Percentiles rank a stretch among this genome's conserved stretches.
These are phyloP conservation scores for Pythium biforme DNA, from an alignment of 352 stramenopile genomes.

Conservation along the genomic window DNA sequence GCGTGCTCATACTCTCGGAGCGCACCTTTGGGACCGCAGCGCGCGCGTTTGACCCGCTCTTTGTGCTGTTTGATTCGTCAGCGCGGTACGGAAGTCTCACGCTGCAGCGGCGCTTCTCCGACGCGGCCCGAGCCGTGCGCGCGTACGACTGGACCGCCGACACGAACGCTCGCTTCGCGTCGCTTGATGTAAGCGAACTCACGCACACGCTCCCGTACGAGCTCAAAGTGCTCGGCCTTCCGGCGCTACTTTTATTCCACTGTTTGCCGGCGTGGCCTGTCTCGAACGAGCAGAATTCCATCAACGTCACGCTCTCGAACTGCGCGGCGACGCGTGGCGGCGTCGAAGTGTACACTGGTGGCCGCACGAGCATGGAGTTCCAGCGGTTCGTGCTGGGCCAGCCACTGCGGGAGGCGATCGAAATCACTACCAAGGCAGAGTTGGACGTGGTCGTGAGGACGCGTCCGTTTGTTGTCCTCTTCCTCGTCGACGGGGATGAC, in stretches of 20 bases:
- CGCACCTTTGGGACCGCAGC: constrained; percentile 19
- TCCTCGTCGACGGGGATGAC: constrained; percentile 34
- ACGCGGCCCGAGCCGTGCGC: constrained; percentile 33
- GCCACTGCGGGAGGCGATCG: constrained; percentile 25
- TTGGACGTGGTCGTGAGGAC: constrained; percentile 23
- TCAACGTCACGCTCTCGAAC: constrained; percentile 12
- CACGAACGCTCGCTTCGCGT: constrained; percentile 28
- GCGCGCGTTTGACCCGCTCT: constrained; percentile 30
- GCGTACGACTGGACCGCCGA: constrained; percentile 14
- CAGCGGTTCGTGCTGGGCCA: constrained; percentile 36
- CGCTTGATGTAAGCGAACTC: constrained; percentile 28
- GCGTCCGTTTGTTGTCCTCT: constrained; percentile 35
- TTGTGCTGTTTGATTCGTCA: constrained; percentile 44
- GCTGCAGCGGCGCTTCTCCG: constrained; percentile 32
- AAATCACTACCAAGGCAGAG: constrained; percentile 13
- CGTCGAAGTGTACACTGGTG: constrained; percentile 33
- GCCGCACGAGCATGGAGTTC: constrained; percentile 37
- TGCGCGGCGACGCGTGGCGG: constrained; percentile 21
- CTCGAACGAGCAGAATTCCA: constrained; percentile 2
- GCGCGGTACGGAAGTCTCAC: constrained; percentile 29
- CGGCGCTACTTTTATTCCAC: constrained; percentile 33
- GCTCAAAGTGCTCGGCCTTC: constrained; percentile 30
- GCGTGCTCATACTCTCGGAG: constrained; percentile 36
- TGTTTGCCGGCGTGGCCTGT: constrained; percentile 11
- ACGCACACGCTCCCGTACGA: constrained; percentile 11